Evolutionary conservation across 306 rosid genomes (phyloP).

Genomic region (Citrullus colocynthis): DNA sequence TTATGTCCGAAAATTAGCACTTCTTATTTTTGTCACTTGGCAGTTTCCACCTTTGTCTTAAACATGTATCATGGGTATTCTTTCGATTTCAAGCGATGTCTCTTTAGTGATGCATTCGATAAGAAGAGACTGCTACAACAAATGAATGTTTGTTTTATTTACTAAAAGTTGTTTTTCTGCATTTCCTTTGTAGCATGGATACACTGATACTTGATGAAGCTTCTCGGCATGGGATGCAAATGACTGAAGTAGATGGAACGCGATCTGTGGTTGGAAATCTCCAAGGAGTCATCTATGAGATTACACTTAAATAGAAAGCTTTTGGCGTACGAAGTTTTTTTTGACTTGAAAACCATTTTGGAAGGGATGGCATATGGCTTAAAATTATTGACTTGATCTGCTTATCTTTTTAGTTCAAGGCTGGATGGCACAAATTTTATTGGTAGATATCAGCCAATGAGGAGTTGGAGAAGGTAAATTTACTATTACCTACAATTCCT

Average conservation of each 20-base stretch:
- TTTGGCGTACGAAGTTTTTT: background rate
- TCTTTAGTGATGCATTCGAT: background rate
- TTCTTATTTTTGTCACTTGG: background rate
- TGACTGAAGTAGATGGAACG: slow-evolving; percentile 61
- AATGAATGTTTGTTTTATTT: background rate
- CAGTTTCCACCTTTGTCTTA: background rate
- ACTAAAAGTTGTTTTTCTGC: background rate
- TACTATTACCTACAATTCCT: background rate
- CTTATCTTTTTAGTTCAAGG: background rate
- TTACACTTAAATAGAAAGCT: slow-evolving; percentile 30
- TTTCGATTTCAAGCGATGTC: background rate
- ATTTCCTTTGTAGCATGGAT: slow-evolving; percentile 48
- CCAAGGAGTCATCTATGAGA: slow-evolving; percentile 70
- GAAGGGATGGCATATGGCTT: background rate
- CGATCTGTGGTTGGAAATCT: slow-evolving; percentile 39
- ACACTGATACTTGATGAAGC: slow-evolving; percentile 46
- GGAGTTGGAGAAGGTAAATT: background rate
- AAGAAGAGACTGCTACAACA: background rate
- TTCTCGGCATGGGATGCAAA: slow-evolving; percentile 36
- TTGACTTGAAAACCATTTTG: background rate
- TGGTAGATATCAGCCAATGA: background rate
- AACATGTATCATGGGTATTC: background rate
- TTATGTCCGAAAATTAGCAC: background rate
- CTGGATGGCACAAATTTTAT: background rate
- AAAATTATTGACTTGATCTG: background rate